Percentiles rank a stretch among this genome's conserved stretches.
Conservation (phyloP, 441 rosid genomes). For the Gossypium aridum region DNA sequence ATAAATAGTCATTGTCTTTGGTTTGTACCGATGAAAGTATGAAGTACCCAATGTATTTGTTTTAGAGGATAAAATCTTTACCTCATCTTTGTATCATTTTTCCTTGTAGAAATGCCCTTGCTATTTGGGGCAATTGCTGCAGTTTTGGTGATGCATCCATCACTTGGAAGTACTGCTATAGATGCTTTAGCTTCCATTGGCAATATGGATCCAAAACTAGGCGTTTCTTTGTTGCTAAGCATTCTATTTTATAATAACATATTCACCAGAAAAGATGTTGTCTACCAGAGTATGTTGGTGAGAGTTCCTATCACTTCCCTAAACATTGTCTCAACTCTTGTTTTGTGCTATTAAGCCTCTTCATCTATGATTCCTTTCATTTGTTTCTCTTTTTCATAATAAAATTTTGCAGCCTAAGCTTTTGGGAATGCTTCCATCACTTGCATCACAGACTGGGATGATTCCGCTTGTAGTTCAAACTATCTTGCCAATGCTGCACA, state of each 20-base stretch:
- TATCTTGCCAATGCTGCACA: conserved; percentile 78
- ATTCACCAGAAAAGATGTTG: conserved; percentile 46
- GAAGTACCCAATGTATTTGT: not conserved
- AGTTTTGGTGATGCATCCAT: conserved; percentile 72
- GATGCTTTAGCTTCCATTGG: conserved; percentile 65
- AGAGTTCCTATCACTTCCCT: conserved; percentile 20
- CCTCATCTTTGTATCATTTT: conserved; percentile 6
- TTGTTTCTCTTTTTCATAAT: not conserved
- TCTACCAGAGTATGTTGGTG: conserved; percentile 47
- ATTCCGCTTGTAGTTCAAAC: conserved; percentile 79
- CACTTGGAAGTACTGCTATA: conserved; percentile 42
- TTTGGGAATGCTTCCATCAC: conserved; percentile 76
- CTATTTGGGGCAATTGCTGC: conserved; percentile 56
- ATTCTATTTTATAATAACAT: conserved; percentile 72
- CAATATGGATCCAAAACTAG: conserved; percentile 54
- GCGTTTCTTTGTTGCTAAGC: conserved; percentile 66
- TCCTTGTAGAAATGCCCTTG: conserved; percentile 47
- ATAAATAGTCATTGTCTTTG: not conserved
- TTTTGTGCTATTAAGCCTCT: conserved; percentile 10
- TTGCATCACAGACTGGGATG: conserved; percentile 83
- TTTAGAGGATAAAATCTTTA: not conserved
- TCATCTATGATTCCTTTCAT: conserved; percentile 10
- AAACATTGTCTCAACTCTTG: not conserved
- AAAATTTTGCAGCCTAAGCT: conserved; percentile 60
- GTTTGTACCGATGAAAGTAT: not conserved